A percentile compares a stretch with the other conserved stretches of the same genome.
These are phyloP conservation scores for Lichtheimia corymbifera DNA, from an alignment of 371 early-diverging fungal genomes.

Conservation along the genomic window DNA sequence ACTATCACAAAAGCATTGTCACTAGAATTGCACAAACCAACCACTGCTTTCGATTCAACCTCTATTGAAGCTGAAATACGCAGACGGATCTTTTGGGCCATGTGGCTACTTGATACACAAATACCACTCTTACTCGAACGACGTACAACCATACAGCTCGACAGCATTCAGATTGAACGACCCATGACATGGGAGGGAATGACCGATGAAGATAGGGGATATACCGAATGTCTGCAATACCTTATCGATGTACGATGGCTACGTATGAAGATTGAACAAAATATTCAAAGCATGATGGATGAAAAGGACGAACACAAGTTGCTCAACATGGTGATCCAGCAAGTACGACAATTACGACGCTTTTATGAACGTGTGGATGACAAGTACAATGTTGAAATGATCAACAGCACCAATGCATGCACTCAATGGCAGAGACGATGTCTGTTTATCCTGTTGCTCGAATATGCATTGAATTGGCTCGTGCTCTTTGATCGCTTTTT, in stretches of 20 bases:
- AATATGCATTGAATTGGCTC: conserved; percentile 25
- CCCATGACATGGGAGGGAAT: conserved; percentile 14
- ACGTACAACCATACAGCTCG: conserved; percentile 11
- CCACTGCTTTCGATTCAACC: background rate
- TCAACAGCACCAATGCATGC: background rate
- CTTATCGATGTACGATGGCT: conserved; percentile 23
- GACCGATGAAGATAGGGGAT: conserved; percentile 17
- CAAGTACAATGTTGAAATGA: conserved; percentile 13
- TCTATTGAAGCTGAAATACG: conserved; percentile 13
- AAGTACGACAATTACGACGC: conserved; percentile 20
- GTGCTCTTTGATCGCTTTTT: conserved; percentile 18
- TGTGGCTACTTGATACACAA: conserved; percentile 24
- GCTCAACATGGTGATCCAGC: conserved; percentile 18
- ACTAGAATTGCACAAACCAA: conserved; percentile 14
- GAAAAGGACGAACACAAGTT: conserved; percentile 16
- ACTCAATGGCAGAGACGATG: conserved; percentile 15
- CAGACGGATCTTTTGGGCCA: conserved; percentile 24
- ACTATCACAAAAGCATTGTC: conserved; percentile 20
- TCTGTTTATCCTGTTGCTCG: conserved; percentile 14
- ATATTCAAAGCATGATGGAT: conserved; percentile 4
- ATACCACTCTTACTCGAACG: conserved; percentile 20
- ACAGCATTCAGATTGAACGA: conserved; percentile 17
- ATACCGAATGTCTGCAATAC: conserved; percentile 15
- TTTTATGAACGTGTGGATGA: conserved; percentile 18
- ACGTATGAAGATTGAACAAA: conserved; percentile 17